Percentiles rank a stretch among this genome's conserved stretches.
Evolutionary conservation across 2,329 filamentous ascomycete species (phyloP).

Genomic region (Paecilomyces formosus): DNA sequence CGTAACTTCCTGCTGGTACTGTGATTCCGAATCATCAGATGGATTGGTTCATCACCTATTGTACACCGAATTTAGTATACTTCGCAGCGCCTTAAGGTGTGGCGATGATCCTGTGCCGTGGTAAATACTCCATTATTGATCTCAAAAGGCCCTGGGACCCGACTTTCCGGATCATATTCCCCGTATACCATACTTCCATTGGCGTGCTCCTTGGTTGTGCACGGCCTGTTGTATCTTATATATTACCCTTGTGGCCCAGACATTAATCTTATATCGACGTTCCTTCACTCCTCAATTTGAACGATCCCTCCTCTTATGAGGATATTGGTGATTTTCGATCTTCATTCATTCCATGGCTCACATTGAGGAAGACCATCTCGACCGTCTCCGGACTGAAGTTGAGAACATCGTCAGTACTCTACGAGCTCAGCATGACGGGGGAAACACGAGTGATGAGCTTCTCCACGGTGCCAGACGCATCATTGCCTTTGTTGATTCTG

Average conservation of each 20-base stretch:
- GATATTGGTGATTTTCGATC: not conserved
- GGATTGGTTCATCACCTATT: not conserved
- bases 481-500: slow-evolving; percentile 1
- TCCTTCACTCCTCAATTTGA: not conserved
- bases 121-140: not conserved
- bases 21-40: not conserved
- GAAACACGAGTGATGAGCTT: slow-evolving; percentile 8
- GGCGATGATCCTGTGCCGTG: not conserved
- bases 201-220: not conserved
- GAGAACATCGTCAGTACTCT: not conserved
- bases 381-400: not conserved
- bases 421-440: not conserved
- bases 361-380: not conserved
- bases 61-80: not conserved
- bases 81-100: not conserved
- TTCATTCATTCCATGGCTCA: not conserved
- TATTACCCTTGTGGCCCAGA: not conserved
- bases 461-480: slow-evolving; percentile 2
- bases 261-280: not conserved
- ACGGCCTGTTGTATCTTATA: not conserved
- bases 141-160: not conserved
- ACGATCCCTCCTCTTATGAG: not conserved
- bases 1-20: not conserved
- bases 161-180: not conserved
- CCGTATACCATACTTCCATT: not conserved